These are phyloP conservation scores for Parathielavia appendiculata DNA, from an alignment of 495 filamentous ascomycete species.

Conservation along the genomic window DNA sequence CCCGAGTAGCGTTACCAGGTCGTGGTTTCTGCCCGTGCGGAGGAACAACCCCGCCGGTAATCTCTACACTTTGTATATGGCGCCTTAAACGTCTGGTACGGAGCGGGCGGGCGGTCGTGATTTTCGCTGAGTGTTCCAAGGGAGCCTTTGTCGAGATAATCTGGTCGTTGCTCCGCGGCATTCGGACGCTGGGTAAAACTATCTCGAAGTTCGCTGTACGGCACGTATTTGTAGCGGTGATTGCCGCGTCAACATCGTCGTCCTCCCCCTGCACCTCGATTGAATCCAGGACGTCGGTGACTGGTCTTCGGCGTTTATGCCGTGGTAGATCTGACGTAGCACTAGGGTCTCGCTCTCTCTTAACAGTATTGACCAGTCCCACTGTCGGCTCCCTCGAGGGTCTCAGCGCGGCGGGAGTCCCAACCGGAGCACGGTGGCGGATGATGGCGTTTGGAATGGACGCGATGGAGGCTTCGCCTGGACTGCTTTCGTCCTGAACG, in stretches of 20 bases:
- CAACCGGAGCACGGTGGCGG: background rate
- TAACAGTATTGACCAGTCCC: background rate
- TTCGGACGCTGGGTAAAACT: background rate
- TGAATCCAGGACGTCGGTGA: background rate
- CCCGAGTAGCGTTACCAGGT: background rate
- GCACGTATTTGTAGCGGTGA: background rate
- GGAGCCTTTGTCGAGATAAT: background rate
- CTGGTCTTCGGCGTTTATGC: background rate
- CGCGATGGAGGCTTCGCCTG: background rate
- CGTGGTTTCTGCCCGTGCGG: background rate
- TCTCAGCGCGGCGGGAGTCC: background rate
- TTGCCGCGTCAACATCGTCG: conserved; percentile 4
- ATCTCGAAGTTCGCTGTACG: background rate
- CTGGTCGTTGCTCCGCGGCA: too few relatives aligned
- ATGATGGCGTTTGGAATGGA: background rate
- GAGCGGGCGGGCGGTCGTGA: background rate
- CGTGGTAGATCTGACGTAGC: background rate
- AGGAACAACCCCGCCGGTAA: background rate
- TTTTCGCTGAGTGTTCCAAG: background rate
- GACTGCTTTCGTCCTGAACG: background rate
- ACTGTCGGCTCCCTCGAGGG: background rate
- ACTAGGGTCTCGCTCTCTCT: background rate
- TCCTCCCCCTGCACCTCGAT: conserved; percentile 6
- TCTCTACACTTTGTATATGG: background rate
- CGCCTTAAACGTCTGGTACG: background rate